Conservation (phyloP, 2,329 filamentous ascomycete genomes). For the Exophiala alcalophila region DNA sequence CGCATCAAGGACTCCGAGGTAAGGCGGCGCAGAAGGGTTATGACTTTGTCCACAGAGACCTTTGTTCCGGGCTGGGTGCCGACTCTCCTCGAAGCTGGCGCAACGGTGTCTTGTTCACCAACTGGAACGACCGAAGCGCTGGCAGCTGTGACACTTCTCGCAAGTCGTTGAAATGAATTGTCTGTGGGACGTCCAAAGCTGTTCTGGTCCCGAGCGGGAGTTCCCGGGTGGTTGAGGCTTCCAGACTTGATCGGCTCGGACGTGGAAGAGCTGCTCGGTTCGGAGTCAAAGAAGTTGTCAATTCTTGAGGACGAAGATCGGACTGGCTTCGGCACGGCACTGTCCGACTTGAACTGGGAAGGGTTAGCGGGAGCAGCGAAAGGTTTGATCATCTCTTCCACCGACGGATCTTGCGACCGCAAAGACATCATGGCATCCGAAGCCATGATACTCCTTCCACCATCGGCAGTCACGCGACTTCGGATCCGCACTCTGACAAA, state of each 20-base stretch:
- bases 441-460: slow-evolving; percentile 41
- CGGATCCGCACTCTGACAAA: slow-evolving; percentile 43
- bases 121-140: background rate
- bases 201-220: background rate
- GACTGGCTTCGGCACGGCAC: background rate
- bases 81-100: no score
- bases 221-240: background rate
- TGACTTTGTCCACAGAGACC: background rate
- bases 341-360: background rate
- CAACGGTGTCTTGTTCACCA: background rate
- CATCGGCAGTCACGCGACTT: slow-evolving; percentile 44
- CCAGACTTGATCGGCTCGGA: background rate
- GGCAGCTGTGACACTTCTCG: background rate
- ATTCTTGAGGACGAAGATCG: no score
- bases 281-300: background rate
- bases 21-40: background rate
- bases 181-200: no score
- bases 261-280: background rate
- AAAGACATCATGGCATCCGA: slow-evolving; percentile 17
- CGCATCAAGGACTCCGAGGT: background rate
- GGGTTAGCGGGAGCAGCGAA: background rate
- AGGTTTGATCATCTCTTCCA: slow-evolving; percentile 7
- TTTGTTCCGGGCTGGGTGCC: background rate
- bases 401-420: background rate
- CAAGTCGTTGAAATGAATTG: background rate